phyloP scores from a whole-genome alignment of 2,329 filamentous ascomycete genomes.

The Apiospora phragmitis region DNA sequence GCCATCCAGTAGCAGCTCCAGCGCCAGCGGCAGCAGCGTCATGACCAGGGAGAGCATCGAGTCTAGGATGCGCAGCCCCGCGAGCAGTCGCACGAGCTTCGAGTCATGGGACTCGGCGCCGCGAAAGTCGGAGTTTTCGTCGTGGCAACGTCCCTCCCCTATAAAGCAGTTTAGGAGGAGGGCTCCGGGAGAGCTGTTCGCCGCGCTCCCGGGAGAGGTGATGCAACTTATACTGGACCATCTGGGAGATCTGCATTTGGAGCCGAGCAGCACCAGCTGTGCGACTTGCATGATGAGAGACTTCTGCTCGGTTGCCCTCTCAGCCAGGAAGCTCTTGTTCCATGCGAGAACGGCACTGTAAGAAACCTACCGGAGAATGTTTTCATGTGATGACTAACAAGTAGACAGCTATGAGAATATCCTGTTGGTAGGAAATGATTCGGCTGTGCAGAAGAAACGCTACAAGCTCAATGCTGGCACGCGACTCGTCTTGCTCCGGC shows the following conservation, averaged over 20 bases:
- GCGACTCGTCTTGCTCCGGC: conserved; percentile 56
- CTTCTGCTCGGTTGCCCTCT: conserved; percentile 50
- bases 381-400: background rate
- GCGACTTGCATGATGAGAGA: conserved; percentile 68
- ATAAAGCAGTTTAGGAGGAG: conserved; percentile 36
- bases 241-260: conserved; percentile 53
- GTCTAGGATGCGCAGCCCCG: conserved; percentile 29
- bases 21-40: conserved; percentile 28
- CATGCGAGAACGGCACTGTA: conserved; percentile 53
- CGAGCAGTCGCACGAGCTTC: conserved; percentile 40
- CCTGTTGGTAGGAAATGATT: conserved; percentile 59
- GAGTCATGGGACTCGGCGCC: conserved; percentile 39
- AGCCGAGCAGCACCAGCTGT: conserved; percentile 51
- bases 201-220: conserved; percentile 59
- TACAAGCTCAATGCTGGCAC: conserved; percentile 54
- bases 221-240: conserved; percentile 56
- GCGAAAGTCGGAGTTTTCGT: conserved; percentile 26
- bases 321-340: conserved; percentile 52
- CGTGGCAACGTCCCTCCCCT: conserved; percentile 34
- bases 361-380: conserved; percentile 25
- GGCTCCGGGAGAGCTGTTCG: conserved; percentile 53
- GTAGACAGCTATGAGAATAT: conserved; percentile 55
- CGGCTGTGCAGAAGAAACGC: conserved; percentile 55
- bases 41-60: conserved; percentile 31
- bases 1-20: conserved; percentile 21